phyloP scores from a whole-genome alignment of 192 early-diverging fungal genomes.

The Linnemannia elongata region DNA sequence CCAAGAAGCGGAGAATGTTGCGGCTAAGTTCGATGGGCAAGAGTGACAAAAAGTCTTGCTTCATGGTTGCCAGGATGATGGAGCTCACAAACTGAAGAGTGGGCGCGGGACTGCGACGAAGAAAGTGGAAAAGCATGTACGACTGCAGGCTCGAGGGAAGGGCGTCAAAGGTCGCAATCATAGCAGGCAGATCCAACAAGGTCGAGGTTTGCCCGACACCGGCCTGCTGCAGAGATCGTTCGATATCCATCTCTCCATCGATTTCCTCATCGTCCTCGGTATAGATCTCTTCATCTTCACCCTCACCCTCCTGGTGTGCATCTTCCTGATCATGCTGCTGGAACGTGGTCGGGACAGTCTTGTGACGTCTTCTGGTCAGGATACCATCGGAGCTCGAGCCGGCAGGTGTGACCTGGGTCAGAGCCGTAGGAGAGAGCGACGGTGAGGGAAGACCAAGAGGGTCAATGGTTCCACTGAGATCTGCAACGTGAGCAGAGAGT shows the following conservation, averaged over 20 bases:
- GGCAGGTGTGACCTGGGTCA: conserved; percentile 5
- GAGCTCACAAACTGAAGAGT: conserved; percentile 94
- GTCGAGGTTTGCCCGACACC: conserved; percentile 45
- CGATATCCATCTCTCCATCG: conserved; percentile 50
- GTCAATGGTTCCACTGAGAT: conserved; percentile 40
- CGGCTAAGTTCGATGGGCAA: conserved; percentile 79
- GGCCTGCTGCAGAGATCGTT: conserved; percentile 37
- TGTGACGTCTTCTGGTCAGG: conserved; percentile 35
- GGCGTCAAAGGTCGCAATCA: conserved; percentile 85
- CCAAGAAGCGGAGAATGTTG: conserved; percentile 88
- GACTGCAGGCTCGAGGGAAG: conserved; percentile 83
- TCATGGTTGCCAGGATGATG: conserved; percentile 90
- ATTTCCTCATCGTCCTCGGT: conserved; percentile 37
- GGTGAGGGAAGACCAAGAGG: conserved; percentile 67
- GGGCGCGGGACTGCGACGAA: conserved; percentile 83
- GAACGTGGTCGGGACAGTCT: conserved; percentile 37
- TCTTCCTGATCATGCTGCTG: conserved; percentile 28
- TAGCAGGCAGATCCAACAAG: conserved; percentile 58
- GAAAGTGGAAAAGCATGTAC: conserved; percentile 90
- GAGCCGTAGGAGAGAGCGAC: conserved; percentile 58
- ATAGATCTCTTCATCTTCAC: conserved; percentile 28
- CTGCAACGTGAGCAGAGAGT: conserved; percentile 21
- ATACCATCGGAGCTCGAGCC: conserved; percentile 30
- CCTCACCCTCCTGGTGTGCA: conserved; percentile 16
- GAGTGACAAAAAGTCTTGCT: conserved; percentile 89